Conservation (phyloP, 2,329 filamentous ascomycete genomes). For the Zasmidium citrigriseum region DNA sequence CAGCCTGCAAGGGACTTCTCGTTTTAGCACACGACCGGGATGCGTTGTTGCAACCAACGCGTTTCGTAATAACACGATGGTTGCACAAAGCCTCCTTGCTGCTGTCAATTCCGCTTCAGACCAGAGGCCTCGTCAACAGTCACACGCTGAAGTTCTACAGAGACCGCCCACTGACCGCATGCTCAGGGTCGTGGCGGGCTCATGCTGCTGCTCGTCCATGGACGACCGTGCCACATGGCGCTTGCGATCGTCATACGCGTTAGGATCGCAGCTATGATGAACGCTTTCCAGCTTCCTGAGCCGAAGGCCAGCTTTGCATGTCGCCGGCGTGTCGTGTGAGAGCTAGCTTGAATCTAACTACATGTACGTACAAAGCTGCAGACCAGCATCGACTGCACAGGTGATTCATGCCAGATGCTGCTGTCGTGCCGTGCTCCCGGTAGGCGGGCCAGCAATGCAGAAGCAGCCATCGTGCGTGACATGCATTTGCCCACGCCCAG, state of each 20-base stretch:
- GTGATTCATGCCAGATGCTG: not conserved
- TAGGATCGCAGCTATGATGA: constrained; percentile 2
- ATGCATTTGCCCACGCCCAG: constrained; percentile 11
- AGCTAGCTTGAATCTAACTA: not conserved
- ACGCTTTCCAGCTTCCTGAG: not conserved
- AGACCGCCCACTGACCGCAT: constrained; percentile 17
- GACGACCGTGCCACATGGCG: constrained; percentile 20
- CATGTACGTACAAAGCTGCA: not conserved
- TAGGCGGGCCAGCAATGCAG: not conserved
- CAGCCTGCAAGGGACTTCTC: constrained; percentile 18
- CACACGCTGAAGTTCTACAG: constrained; percentile 18
- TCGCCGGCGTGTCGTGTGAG: not conserved
- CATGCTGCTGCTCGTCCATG: constrained; percentile 8
- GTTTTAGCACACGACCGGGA: constrained; percentile 22
- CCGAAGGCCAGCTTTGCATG: not conserved
- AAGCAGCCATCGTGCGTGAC: constrained; percentile 12
- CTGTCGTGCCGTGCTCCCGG: not conserved
- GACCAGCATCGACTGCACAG: not conserved
- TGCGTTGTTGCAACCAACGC: constrained; percentile 10
- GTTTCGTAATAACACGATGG: constrained; percentile 21
- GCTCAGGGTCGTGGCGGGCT: constrained; percentile 9
- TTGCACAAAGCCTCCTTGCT: constrained; percentile 22
- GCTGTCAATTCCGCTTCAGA: constrained; percentile 13
- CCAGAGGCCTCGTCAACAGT: constrained; percentile 17
- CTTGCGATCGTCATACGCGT: constrained; percentile 16